phyloP scores from a whole-genome alignment of 495 filamentous ascomycete genomes.

The Aspergillus conjunctus region DNA sequence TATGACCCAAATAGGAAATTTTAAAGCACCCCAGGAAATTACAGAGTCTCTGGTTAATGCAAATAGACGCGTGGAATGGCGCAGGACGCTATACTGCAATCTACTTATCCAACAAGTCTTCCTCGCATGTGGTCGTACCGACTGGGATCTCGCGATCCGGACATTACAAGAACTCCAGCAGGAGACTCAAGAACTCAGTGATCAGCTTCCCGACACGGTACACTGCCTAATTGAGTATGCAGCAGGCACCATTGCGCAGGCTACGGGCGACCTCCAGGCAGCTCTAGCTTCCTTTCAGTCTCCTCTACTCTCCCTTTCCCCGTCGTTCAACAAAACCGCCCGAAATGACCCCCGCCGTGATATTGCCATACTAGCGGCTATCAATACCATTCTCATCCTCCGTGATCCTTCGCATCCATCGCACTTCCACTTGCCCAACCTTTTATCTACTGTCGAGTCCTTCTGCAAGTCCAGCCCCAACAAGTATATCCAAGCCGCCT shows the following conservation, averaged over 20 bases:
- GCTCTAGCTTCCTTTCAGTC: slow-evolving; percentile 70
- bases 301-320: slow-evolving; percentile 54
- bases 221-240: slow-evolving; percentile 65
- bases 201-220: slow-evolving; percentile 44
- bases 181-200: slow-evolving; percentile 37
- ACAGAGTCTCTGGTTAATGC: slow-evolving; percentile 50
- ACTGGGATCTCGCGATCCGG: slow-evolving; percentile 59
- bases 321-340: slow-evolving; percentile 41
- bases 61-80: slow-evolving; percentile 52
- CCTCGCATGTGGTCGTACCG: slow-evolving; percentile 59
- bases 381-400: slow-evolving; percentile 84
- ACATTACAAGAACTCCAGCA: slow-evolving; percentile 45
- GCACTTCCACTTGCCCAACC: slow-evolving; percentile 44
- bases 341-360: slow-evolving; percentile 65
- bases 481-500: slow-evolving; percentile 74
- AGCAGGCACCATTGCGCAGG: slow-evolving; percentile 74
- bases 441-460: slow-evolving; percentile 67
- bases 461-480: slow-evolving; percentile 69
- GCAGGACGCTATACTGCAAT: slow-evolving; percentile 55
- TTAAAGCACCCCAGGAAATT: slow-evolving; percentile 43
- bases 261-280: slow-evolving; percentile 65
- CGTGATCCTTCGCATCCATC: slow-evolving; percentile 60
- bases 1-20: slow-evolving; percentile 33
- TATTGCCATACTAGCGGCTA: slow-evolving; percentile 70
- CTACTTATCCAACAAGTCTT: slow-evolving; percentile 63